A percentile compares a stretch with the other conserved stretches of the same genome.
phyloP scores from a whole-genome alignment of 2,329 filamentous ascomycete species.

The Diaporthe velutina region DNA sequence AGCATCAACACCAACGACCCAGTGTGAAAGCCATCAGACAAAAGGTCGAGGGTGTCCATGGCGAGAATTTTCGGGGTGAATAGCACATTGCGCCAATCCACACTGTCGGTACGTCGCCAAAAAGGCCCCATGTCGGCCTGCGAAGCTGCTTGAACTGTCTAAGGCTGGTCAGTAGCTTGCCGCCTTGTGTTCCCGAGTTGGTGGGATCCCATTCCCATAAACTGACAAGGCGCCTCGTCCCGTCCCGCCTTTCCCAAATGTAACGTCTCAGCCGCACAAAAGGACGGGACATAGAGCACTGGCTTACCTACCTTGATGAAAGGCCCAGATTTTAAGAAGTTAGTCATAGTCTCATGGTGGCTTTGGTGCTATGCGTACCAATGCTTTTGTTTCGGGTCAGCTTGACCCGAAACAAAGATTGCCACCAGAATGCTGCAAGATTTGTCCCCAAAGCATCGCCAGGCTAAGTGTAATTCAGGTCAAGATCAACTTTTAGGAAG shows the following conservation, averaged over 20 bases:
- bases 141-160: too few species aligned
- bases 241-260: slow-evolving; percentile 3
- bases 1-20: background rate
- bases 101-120: background rate
- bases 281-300: background rate
- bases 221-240: background rate
- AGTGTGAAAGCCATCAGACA: background rate
- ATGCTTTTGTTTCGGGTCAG: background rate
- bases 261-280: background rate
- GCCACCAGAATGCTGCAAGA: background rate
- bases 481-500: fast-evolving
- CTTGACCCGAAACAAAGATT: background rate
- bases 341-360: background rate
- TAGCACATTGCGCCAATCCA: background rate
- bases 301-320: background rate
- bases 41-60: background rate
- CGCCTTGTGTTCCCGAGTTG: background rate
- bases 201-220: background rate
- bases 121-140: background rate
- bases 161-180: background rate
- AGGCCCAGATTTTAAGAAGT: too few species aligned
- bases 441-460: background rate
- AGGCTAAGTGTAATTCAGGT: background rate
- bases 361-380: background rate
- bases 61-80: background rate